Conservation (phyloP, 73 alveolate genomes). For the Paramecium primaurelia region DNA sequence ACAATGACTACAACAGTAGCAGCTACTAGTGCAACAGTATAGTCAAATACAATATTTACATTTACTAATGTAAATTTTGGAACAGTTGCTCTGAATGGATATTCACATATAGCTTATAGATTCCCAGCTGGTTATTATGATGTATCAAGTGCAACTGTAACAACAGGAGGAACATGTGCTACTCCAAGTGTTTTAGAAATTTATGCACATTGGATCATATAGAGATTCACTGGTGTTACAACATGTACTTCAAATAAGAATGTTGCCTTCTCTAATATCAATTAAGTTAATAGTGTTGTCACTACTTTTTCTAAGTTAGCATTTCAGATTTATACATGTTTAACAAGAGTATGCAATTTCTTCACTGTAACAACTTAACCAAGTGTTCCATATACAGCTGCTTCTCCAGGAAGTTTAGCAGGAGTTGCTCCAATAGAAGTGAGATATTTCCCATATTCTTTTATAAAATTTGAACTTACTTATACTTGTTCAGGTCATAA, state of each 20-base stretch:
- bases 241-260: not conserved
- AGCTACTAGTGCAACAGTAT: not conserved
- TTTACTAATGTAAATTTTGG: slow-evolving; percentile 7
- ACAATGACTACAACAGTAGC: not conserved
- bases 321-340: not conserved
- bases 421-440: not conserved
- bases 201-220: not conserved
- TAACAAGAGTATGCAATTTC: not conserved
- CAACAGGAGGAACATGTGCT: not conserved
- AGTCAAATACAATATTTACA: not conserved
- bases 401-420: not conserved
- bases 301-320: not conserved
- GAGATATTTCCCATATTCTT: not conserved
- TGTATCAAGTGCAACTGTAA: not conserved
- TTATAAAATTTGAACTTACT: not conserved
- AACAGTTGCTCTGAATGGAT: not conserved
- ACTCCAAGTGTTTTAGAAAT: not conserved
- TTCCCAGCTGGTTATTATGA: not conserved
- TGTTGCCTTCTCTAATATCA: not conserved
- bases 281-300: not conserved
- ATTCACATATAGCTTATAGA: not conserved
- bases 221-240: not conserved
- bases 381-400: not conserved
- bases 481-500: not conserved
- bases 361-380: not conserved